Base-by-base conservation (phyloP, 2,329 filamentous ascomycete genomes). In the Aspergillus cejpii region DNA sequence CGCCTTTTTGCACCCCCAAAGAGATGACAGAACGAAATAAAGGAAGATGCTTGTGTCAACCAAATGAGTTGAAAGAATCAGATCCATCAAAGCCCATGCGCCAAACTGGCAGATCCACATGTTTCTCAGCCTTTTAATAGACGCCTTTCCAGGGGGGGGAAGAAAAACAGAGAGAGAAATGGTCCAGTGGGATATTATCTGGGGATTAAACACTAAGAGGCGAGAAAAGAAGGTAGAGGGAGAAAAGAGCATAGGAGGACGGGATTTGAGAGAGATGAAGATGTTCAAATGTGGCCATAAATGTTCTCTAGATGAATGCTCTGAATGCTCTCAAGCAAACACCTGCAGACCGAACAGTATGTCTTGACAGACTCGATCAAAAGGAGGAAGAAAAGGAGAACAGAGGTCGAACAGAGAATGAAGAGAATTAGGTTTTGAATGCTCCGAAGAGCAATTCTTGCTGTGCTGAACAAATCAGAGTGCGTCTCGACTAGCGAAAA, bases 401-500 rank as follows among this genome's bases (percentile, higher is more conserved):
- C 14, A 43, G 14, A 39, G 24, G n/a, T 6, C 20, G 21, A 27
- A 45, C 8, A 19, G 27, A 39, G 23, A 26, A 38, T 23, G n/a
- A 38, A 33, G 26, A 21, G 19, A 31, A 47, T 23, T 20, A 38
- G 36, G 38, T 27, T 11, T 39, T 43, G 31, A 10, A 34, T 20
- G 17, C 23, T 24, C 17, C 17, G 14, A 34, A 17, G 31, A 12
- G 17, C 15, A 34, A 19, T 2, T 19, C 11, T 6, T 34, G 31
- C 17, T 19, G 15, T 34, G 31, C 31, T 19, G 17, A 4, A 34
- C 17, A 34, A 20, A 7, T 20, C 31, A 34, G 14, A 19, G 11
- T 12, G 31, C 10, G 15, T 34, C 31, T 42, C 50, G 47, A 42
- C 36, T 50, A 45, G 51, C 47, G 47, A 50, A 50, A 45, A 46